Conservation (phyloP, 2,329 filamentous ascomycete species). For the Cryphonectria radicalis region DNA sequence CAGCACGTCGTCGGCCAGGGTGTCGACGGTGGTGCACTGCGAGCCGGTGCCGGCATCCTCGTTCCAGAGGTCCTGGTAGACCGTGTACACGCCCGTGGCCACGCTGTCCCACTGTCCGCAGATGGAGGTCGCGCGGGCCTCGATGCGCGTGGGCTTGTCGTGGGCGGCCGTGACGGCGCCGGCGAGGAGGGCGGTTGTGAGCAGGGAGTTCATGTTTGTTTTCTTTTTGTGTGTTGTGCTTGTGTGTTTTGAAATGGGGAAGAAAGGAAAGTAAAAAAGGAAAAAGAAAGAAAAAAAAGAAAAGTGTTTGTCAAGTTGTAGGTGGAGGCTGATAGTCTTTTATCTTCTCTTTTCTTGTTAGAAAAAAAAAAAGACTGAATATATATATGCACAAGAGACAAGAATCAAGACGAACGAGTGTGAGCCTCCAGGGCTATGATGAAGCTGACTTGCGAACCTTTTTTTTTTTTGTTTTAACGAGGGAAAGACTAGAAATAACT, state of each 20-base stretch:
- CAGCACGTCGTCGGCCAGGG: slow-evolving; percentile 35
- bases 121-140: slow-evolving; percentile 19
- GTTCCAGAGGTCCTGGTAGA: slow-evolving; percentile 60
- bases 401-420: slow-evolving; percentile 10
- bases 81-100: slow-evolving; percentile 41
- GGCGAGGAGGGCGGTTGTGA: slow-evolving; percentile 16
- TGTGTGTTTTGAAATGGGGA: background rate
- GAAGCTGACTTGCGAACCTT: background rate
- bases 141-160: slow-evolving; percentile 10
- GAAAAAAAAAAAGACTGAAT: slow-evolving; percentile 19
- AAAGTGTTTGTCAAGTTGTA: background rate
- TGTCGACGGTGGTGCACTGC: slow-evolving; percentile 48
- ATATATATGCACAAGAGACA: background rate
- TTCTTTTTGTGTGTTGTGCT: background rate
- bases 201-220: slow-evolving; percentile 29
- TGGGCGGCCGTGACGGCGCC: slow-evolving; percentile 12
- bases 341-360: background rate
- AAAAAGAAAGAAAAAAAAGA: background rate
- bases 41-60: slow-evolving; percentile 42
- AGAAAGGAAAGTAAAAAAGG: background rate
- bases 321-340: background rate
- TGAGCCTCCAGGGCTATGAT: slow-evolving; percentile 15
- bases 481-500: background rate
- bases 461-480: background rate
- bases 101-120: slow-evolving; percentile 21